phyloP scores from a whole-genome alignment of 805 yeast genomes.

The Candida qinlingensis region DNA sequence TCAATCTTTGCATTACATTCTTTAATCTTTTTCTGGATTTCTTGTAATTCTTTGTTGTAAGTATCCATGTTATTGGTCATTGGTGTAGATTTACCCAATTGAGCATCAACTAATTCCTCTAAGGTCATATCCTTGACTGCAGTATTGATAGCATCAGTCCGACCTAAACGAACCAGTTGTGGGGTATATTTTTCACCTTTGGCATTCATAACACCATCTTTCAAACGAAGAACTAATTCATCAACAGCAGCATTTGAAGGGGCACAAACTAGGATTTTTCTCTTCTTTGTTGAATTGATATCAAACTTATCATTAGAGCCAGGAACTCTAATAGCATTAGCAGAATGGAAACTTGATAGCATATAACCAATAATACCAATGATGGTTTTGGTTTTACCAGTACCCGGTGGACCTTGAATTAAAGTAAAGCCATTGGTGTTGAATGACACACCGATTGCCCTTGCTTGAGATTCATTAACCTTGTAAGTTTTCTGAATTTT shows the following conservation, averaged over 20 bases:
- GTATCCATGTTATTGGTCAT: slow-evolving; percentile 37
- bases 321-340: slow-evolving; percentile 30
- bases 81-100: slow-evolving; percentile 15
- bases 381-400: slow-evolving; percentile 97
- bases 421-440: slow-evolving; percentile 71
- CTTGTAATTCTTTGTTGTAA: slow-evolving; percentile 43
- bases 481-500: slow-evolving; percentile 44
- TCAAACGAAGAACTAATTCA: slow-evolving; percentile 80
- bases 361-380: slow-evolving; percentile 83
- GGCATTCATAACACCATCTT: slow-evolving; percentile 59
- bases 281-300: slow-evolving; percentile 11
- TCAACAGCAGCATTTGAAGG: slow-evolving; percentile 99
- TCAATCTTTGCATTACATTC: slow-evolving; percentile 24
- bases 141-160: slow-evolving; percentile 80
- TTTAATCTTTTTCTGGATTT: slow-evolving; percentile 10
- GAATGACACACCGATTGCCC: slow-evolving; percentile 74
- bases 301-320: slow-evolving; percentile 19
- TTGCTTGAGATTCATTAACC: slow-evolving; percentile 87
- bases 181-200: slow-evolving; percentile 53
- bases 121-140: slow-evolving; percentile 78
- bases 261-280: slow-evolving; percentile 84
- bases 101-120: slow-evolving; percentile 75
- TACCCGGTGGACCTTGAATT: slow-evolving; percentile 99
- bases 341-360: slow-evolving; percentile 35
- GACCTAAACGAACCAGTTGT: slow-evolving; percentile 77